Evolutionary conservation across 169 alveolate species (phyloP).

Genomic region (Perkinsus olseni): DNA sequence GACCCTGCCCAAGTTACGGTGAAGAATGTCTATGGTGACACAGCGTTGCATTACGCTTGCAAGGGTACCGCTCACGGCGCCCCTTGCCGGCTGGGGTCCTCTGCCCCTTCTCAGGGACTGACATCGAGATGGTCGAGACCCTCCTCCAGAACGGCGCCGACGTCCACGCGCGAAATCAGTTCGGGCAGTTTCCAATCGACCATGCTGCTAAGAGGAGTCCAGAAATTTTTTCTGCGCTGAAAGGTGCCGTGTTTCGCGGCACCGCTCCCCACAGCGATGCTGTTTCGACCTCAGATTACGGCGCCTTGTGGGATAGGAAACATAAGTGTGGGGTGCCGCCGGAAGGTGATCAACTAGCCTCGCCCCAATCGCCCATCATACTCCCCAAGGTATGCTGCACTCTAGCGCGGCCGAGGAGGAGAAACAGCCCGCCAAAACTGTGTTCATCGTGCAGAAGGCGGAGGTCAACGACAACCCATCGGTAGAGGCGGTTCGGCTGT

Average conservation of each 20-base stretch:
- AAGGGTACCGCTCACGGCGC: not conserved
- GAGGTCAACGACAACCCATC: not conserved
- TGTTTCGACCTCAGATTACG: not conserved
- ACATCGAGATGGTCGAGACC: not conserved
- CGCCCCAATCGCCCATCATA: not conserved
- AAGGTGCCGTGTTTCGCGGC: not conserved
- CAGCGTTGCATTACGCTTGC: not conserved
- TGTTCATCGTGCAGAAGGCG: not conserved
- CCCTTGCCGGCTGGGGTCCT: not conserved
- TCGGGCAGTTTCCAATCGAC: not conserved
- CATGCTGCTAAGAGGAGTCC: not conserved
- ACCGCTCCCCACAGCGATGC: not conserved
- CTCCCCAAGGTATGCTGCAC: not conserved
- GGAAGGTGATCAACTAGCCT: not conserved
- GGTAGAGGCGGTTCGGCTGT: too few relatives aligned
- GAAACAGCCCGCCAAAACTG: not conserved
- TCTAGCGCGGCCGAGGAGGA: not conserved
- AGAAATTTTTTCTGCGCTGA: not conserved
- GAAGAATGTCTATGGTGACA: not conserved
- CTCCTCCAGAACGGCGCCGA: not conserved
- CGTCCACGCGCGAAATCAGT: not conserved
- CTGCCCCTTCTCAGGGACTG: not conserved
- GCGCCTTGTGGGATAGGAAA: not conserved
- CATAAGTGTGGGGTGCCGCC: not conserved
- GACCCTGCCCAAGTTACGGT: not conserved